Base-by-base conservation (phyloP, 306 rosid genomes). In the Quercus robur region DNA sequence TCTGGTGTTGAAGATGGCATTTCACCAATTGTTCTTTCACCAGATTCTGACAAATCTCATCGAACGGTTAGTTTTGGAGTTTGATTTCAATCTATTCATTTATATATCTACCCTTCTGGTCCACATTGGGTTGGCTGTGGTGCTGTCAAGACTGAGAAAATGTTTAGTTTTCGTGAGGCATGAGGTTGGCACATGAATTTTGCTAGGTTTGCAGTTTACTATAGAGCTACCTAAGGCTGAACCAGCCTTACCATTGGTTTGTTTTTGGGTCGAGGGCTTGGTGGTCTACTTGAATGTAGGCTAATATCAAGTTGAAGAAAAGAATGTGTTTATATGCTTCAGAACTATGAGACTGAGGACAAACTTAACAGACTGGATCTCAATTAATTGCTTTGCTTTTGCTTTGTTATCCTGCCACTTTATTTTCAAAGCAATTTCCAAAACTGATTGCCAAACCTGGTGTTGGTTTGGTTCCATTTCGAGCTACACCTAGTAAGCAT, bases 31-130 rank as follows among this genome's bases (percentile, higher is more conserved):
- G 84, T 90, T 77, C 91, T 91, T 58, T 91, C 96, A 61, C 94
- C 98, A 0, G 91, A 89, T 84, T 82, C 87, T 67, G 94, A 93
- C 76, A 95, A 93, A 88, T 76, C 91, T 71, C 98, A 88, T 78
- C 78, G 98, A 72, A 91, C 94, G 94, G 99, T 94, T 84, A 72
- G 97, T 84, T 67, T 46, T 73, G 46, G 20, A 63, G n/a, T 64
- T 71, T 79, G 69, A 30, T 70, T 59, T 21, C 46, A 57, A 49
- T 78, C 4, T 10, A 46, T 56, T 70, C 21, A 54, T 80, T 78
- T 15, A 14, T 59, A 19, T 59, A 5, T 28, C 26, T 26, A 30
- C 44, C 70, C 25, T 9, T 23, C 54, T 56, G 44, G 33, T 64
- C 54, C 61, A 49, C 54, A 49, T 13, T 49, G 54, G 54, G 54